Conservation (phyloP, 2,329 filamentous ascomycete genomes). For the Sphaerulina musiva region DNA sequence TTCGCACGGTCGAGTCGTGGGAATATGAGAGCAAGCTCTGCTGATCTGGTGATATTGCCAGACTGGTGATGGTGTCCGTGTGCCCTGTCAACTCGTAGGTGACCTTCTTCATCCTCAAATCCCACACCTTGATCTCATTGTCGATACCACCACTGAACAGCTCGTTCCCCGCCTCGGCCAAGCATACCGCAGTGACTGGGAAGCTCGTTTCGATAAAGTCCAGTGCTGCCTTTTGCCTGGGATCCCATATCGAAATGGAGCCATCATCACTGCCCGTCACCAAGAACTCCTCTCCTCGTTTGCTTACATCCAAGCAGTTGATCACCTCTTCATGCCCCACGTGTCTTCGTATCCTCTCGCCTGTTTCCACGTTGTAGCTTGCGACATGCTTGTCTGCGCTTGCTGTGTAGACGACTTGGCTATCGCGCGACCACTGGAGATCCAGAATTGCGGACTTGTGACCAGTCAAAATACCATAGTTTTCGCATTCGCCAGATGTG, state of each 20-base stretch:
- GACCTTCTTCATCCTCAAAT: conserved; percentile 82
- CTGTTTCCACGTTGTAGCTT: conserved; percentile 90
- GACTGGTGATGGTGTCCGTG: conserved; percentile 82
- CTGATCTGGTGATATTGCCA: conserved; percentile 86
- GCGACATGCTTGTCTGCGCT: conserved; percentile 90
- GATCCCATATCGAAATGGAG: conserved; percentile 92
- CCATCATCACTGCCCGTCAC: conserved; percentile 92
- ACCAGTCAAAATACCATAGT: conserved; percentile 81
- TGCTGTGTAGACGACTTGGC: conserved; percentile 80
- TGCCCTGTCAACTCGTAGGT: conserved; percentile 86
- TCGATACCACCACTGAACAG: conserved; percentile 92
- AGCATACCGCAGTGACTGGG: conserved; percentile 80
- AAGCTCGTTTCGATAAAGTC: conserved; percentile 88
- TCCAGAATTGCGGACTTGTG: conserved; percentile 89
- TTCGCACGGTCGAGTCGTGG: conserved; percentile 88
- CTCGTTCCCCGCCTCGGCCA: conserved; percentile 93
- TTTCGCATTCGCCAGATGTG: conserved; percentile 86
- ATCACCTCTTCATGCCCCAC: conserved; percentile 93
- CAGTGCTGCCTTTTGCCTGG: conserved; percentile 77
- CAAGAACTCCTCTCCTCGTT: conserved; percentile 81
- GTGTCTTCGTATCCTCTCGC: conserved; percentile 85
- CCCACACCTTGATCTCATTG: conserved; percentile 96
- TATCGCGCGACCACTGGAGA: conserved; percentile 94
- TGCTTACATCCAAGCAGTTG: conserved; percentile 82
- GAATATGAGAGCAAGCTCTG: conserved; percentile 85